A percentile compares a stretch with the other conserved stretches of the same genome.
These are phyloP conservation scores for Begonia fuchsioides DNA, from an alignment of 306 rosid species.

Conservation along the genomic window DNA sequence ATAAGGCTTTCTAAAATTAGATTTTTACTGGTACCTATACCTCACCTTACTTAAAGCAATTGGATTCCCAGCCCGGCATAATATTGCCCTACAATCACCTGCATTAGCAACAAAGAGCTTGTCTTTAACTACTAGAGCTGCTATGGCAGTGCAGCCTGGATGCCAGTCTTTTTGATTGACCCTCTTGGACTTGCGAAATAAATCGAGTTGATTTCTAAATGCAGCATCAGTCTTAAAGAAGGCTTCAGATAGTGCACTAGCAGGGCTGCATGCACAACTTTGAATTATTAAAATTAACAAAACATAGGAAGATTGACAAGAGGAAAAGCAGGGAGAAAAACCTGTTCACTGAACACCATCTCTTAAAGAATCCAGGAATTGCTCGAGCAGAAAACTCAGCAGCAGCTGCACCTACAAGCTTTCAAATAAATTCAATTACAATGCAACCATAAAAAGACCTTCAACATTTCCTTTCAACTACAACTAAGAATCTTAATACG, in stretches of 20 bases:
- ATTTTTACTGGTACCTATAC: not conserved
- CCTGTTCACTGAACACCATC: slow-evolving; percentile 32
- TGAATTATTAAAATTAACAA: slow-evolving; percentile 1
- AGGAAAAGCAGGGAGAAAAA: slow-evolving; percentile 6
- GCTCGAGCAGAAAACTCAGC: slow-evolving; percentile 81
- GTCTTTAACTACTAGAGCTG: slow-evolving; percentile 48
- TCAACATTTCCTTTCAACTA: too few relatives aligned
- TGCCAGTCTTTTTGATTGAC: slow-evolving; percentile 66
- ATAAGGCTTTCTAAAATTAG: not conserved
- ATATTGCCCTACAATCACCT: slow-evolving; percentile 82
- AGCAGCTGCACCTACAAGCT: slow-evolving; percentile 78
- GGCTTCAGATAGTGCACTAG: slow-evolving; percentile 52
- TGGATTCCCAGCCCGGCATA: slow-evolving; percentile 67
- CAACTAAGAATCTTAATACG: too few relatives aligned
- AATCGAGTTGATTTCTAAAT: slow-evolving; percentile 63
- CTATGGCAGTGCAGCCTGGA: slow-evolving; percentile 91
- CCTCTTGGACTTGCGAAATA: slow-evolving; percentile 53
- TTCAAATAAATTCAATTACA: slow-evolving; percentile 5
- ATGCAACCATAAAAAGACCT: not conserved
- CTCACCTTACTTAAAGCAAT: slow-evolving; percentile 70
- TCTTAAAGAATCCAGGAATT: slow-evolving; percentile 56
- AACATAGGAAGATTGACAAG: slow-evolving; percentile 6
- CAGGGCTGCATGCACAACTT: slow-evolving; percentile 39
- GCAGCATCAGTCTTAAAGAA: slow-evolving; percentile 62
- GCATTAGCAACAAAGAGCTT: slow-evolving; percentile 75